A percentile compares a stretch with the other conserved stretches of the same genome.
Conservation (phyloP, 768 basidiomycete species). For the Dacryopinax spathularia region DNA sequence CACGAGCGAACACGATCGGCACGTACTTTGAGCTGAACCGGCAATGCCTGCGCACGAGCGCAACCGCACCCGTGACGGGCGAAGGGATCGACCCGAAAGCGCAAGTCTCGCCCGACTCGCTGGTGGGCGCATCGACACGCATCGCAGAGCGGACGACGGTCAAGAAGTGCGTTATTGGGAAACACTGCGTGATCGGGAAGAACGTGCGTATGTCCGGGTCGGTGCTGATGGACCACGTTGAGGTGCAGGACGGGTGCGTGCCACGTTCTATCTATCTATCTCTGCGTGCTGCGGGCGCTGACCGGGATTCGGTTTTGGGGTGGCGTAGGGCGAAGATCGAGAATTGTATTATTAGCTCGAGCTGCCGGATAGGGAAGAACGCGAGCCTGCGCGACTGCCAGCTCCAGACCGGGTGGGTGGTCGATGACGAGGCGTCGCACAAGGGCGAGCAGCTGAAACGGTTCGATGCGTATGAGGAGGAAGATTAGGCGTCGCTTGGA, state of each 20-base stretch:
- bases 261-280: background rate
- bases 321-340: conserved; percentile 10
- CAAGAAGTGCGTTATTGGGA: conserved; percentile 64
- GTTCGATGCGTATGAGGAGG: background rate
- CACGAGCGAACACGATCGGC: conserved; percentile 62
- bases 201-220: conserved; percentile 73
- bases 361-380: background rate
- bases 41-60: conserved; percentile 13
- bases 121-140: conserved; percentile 69
- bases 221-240: conserved; percentile 77
- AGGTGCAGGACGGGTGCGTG: conserved; percentile 70
- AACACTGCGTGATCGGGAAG: conserved; percentile 72
- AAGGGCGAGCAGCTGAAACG: background rate
- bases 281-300: background rate
- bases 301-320: too few relatives aligned
- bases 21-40: conserved; percentile 70
- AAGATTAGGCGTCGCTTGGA: too few relatives aligned
- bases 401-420: background rate
- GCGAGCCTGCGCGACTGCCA: conserved; percentile 2
- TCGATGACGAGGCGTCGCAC: conserved; percentile 3
- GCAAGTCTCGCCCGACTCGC: conserved; percentile 68
- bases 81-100: conserved; percentile 64
- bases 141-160: conserved; percentile 67
- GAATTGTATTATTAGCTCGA: conserved; percentile 6
- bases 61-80: conserved; percentile 13